phyloP scores from a whole-genome alignment of 129 eudicot species.

The Centrapalus pauciflorus region DNA sequence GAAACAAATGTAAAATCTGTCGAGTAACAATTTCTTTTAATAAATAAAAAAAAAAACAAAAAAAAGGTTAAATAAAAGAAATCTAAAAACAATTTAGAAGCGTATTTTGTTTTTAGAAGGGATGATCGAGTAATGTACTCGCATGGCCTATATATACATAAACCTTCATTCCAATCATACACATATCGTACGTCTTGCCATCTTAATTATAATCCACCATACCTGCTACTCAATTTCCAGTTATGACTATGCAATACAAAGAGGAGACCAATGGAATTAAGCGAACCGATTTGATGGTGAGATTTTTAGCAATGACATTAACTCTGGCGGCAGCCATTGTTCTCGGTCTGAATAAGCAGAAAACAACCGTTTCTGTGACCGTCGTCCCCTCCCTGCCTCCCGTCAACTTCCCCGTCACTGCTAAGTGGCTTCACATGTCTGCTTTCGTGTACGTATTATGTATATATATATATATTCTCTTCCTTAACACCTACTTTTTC shows the following conservation, averaged over 20 bases:
- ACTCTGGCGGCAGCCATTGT: constrained; percentile 50
- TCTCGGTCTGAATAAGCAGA: constrained; percentile 53
- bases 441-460: constrained; percentile 79
- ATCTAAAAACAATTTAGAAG: neutral
- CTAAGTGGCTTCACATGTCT: constrained; percentile 63
- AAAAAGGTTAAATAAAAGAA: neutral
- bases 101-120: constrained; percentile 12
- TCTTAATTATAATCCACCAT: neutral
- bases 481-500: too few relatives aligned
- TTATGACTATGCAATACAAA: constrained; percentile 26
- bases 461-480: too few relatives aligned
- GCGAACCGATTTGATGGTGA: constrained; percentile 29
- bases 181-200: neutral
- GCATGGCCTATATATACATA: constrained; percentile 3
- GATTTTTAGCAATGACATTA: constrained; percentile 47
- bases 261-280: constrained; percentile 21
- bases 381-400: constrained; percentile 56
- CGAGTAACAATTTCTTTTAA: too few relatives aligned
- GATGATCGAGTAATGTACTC: too few relatives aligned
- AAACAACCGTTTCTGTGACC: constrained; percentile 28
- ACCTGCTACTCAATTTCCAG: neutral
- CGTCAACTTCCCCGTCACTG: constrained; percentile 48
- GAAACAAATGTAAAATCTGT: too few relatives aligned
- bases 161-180: neutral
- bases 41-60: too few relatives aligned